These are phyloP conservation scores for Hypocrella siamensis DNA, from an alignment of 2,329 filamentous ascomycete species.

Conservation along the genomic window DNA sequence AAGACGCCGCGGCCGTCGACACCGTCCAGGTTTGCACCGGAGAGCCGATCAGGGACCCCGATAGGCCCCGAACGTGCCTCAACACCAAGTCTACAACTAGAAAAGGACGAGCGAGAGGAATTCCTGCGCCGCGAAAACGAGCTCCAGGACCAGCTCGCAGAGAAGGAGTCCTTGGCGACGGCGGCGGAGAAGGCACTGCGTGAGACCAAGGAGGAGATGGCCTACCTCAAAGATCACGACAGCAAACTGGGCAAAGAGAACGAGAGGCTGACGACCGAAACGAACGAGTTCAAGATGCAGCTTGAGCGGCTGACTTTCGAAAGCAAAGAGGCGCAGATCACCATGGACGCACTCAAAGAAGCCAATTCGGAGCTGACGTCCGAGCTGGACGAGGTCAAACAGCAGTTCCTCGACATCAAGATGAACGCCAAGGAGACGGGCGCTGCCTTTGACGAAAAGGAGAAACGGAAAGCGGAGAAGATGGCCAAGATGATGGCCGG, in stretches of 20 bases:
- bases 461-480: constrained; percentile 95
- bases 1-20: constrained; percentile 36
- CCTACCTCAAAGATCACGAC: constrained; percentile 73
- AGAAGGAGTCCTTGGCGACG: constrained; percentile 73
- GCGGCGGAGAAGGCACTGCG: constrained; percentile 65
- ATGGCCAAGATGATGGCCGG: constrained; percentile 99
- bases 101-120: constrained; percentile 94
- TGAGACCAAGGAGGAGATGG: constrained; percentile 75
- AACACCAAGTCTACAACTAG: constrained; percentile 74
- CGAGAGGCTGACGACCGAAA: constrained; percentile 68
- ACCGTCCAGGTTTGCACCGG: constrained; percentile 31
- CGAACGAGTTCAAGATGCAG: constrained; percentile 93
- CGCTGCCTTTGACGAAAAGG: constrained; percentile 86
- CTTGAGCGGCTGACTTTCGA: constrained; percentile 91
- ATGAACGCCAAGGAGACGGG: constrained; percentile 93
- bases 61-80: constrained; percentile 64
- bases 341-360: constrained; percentile 94
- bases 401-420: constrained; percentile 86
- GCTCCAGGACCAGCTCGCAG: constrained; percentile 87
- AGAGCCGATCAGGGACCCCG: constrained; percentile 47
- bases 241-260: constrained; percentile 76
- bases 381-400: constrained; percentile 89
- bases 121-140: constrained; percentile 93
- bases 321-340: constrained; percentile 91
- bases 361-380: constrained; percentile 84